A percentile compares a stretch with the other conserved stretches of the same genome.
These are phyloP conservation scores for Brachypodium distachyon DNA, from an alignment of 202 grass and related monocot species.

Conservation along the genomic window DNA sequence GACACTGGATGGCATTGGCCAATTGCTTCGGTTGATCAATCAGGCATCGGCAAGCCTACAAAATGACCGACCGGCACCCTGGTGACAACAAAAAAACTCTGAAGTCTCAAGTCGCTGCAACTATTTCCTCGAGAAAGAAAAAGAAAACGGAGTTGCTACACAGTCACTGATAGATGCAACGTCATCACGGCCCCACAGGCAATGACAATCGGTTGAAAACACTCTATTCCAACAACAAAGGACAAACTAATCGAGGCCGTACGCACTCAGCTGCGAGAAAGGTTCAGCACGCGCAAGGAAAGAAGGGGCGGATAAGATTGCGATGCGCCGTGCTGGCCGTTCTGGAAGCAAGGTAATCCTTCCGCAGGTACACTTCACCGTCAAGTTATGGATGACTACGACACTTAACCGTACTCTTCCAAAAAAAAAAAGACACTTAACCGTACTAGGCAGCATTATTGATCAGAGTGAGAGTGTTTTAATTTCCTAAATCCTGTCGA, in stretches of 20 bases:
- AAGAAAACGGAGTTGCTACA: neutral
- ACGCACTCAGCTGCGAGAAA: neutral
- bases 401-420: too few relatives aligned
- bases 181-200: neutral
- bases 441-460: too few relatives aligned
- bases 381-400: neutral
- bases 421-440: too few relatives aligned
- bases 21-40: too few relatives aligned
- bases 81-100: too few relatives aligned
- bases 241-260: neutral
- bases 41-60: too few relatives aligned
- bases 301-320: neutral
- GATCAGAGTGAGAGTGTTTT: too few relatives aligned
- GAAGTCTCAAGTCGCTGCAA: too few relatives aligned
- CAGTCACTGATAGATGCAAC: neutral
- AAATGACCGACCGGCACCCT: too few relatives aligned
- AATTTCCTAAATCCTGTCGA: too few relatives aligned
- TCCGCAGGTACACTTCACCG: neutral
- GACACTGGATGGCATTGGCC: too few relatives aligned
- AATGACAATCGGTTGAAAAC: neutral
- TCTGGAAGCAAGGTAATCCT: neutral
- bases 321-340: neutral
- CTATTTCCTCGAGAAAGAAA: too few relatives aligned
- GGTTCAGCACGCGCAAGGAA: neutral
- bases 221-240: neutral